phyloP scores from a whole-genome alignment of 2,329 filamentous ascomycete genomes.

The Colletotrichum orbiculare region DNA sequence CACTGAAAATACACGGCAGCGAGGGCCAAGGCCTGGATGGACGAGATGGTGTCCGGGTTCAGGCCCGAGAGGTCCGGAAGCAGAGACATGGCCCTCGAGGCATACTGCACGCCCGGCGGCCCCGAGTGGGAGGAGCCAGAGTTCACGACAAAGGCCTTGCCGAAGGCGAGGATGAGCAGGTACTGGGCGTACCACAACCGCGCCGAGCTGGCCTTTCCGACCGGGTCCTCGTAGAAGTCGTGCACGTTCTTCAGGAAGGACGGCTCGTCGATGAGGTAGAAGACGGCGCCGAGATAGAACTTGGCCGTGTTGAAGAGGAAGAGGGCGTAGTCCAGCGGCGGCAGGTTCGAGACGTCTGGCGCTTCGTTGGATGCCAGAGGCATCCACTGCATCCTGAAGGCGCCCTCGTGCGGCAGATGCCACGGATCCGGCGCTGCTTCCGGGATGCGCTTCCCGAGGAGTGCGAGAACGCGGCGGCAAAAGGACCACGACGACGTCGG shows the following conservation, averaged over 20 bases:
- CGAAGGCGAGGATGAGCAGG: slow-evolving; percentile 46
- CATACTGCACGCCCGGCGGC: slow-evolving; percentile 51
- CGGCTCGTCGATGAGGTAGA: slow-evolving; percentile 40
- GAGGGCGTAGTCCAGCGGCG: slow-evolving; percentile 40
- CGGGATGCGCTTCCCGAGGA: slow-evolving; percentile 46
- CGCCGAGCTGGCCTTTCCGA: slow-evolving; percentile 34
- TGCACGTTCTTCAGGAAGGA: slow-evolving; percentile 37
- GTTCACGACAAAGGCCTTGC: slow-evolving; percentile 44
- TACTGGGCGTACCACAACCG: slow-evolving; percentile 47
- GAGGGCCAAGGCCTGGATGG: slow-evolving; percentile 48
- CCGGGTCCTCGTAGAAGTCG: slow-evolving; percentile 40
- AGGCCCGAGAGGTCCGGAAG: slow-evolving; percentile 50
- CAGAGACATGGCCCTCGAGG: slow-evolving; percentile 50
- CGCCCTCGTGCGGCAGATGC: slow-evolving; percentile 46
- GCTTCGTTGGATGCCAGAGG: slow-evolving; percentile 40
- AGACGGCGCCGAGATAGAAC: slow-evolving; percentile 40
- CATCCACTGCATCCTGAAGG: slow-evolving; percentile 42
- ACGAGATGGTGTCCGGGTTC: slow-evolving; percentile 43
- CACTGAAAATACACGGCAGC: slow-evolving; percentile 53
- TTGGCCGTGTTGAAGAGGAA: slow-evolving; percentile 41
- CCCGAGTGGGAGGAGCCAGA: slow-evolving; percentile 40
- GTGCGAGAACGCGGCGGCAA: slow-evolving; percentile 46
- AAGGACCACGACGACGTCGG: slow-evolving; percentile 51
- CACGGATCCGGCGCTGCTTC: slow-evolving; percentile 47
- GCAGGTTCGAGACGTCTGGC: slow-evolving; percentile 43